These are phyloP conservation scores for Strobilomyces dryophilus DNA, from an alignment of 768 basidiomycete species.

Conservation along the genomic window DNA sequence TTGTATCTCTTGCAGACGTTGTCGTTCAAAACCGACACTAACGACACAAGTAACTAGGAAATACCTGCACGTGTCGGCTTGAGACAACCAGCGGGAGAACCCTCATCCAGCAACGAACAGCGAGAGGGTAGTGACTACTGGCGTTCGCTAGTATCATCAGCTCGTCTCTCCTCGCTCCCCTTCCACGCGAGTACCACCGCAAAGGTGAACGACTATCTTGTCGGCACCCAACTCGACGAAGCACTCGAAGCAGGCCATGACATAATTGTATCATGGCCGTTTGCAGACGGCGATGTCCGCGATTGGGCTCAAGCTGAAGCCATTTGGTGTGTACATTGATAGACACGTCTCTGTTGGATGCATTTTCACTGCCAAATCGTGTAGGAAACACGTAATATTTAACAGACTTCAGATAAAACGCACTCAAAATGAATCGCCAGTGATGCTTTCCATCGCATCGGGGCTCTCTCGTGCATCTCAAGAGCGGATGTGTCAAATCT, in stretches of 20 bases:
- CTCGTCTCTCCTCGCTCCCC: constrained; percentile 45
- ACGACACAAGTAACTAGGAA: constrained; percentile 47
- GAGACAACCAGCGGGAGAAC: constrained; percentile 37
- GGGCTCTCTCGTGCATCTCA: constrained; percentile 62
- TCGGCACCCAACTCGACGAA: constrained; percentile 77
- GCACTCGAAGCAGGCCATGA: constrained; percentile 73
- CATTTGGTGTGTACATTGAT: constrained; percentile 57
- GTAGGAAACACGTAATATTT: constrained; percentile 85
- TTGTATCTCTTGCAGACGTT: constrained; percentile 27
- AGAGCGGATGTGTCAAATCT: constrained; percentile 75
- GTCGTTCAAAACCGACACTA: background rate
- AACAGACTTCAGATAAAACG: constrained; percentile 69
- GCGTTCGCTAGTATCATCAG: constrained; percentile 40
- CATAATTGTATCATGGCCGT: constrained; percentile 76
- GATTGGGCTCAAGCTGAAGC: constrained; percentile 89
- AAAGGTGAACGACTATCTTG: constrained; percentile 74
- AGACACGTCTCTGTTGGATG: background rate
- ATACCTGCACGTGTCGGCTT: constrained; percentile 78
- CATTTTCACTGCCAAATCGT: constrained; percentile 4
- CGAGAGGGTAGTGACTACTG: constrained; percentile 20
- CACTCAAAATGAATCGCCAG: constrained; percentile 83
- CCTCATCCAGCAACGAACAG: constrained; percentile 26
- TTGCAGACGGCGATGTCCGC: constrained; percentile 63
- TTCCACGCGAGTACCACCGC: constrained; percentile 41
- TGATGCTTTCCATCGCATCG: constrained; percentile 66